Percentiles rank a stretch among this genome's conserved stretches.
Evolutionary conservation across 1,284 basidiomycete species (phyloP).

Genomic region (Microbotryum silenes-acaulis): DNA sequence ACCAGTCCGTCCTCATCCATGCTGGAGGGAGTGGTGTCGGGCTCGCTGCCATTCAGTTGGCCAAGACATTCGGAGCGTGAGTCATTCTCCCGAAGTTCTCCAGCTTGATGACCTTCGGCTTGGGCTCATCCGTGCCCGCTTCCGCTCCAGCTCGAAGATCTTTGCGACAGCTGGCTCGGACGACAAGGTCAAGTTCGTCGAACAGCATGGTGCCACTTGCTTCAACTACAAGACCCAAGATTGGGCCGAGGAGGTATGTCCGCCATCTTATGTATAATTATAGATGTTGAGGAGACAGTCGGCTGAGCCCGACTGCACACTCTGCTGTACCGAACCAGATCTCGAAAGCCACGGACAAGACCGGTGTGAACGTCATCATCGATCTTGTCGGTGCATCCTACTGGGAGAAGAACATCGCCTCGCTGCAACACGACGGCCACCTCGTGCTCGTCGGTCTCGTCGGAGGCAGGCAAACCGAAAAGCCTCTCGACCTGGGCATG

Average conservation of each 20-base stretch:
- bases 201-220: constrained; percentile 44
- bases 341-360: constrained; percentile 55
- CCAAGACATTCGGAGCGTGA: constrained; percentile 60
- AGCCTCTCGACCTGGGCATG: constrained; percentile 54
- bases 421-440: constrained; percentile 45
- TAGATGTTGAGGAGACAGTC: neutral
- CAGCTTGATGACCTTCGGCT: neutral
- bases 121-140: neutral
- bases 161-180: constrained; percentile 66
- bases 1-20: constrained; percentile 75
- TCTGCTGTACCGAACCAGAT: constrained; percentile 12
- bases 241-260: constrained; percentile 56
- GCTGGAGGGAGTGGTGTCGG: constrained; percentile 86
- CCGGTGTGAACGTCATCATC: constrained; percentile 72
- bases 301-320: no score
- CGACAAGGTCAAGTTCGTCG: constrained; percentile 71
- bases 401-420: constrained; percentile 71
- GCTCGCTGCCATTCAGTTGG: constrained; percentile 81
- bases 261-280: no score
- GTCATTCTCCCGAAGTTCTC: constrained; percentile 53
- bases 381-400: constrained; percentile 80
- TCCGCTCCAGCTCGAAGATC: constrained; percentile 14
- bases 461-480: constrained; percentile 57
- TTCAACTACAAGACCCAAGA: constrained; percentile 57
- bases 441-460: constrained; percentile 46